These are phyloP conservation scores for Staphylotrichum tortipilum DNA, from an alignment of 495 filamentous ascomycete genomes.

Conservation along the genomic window DNA sequence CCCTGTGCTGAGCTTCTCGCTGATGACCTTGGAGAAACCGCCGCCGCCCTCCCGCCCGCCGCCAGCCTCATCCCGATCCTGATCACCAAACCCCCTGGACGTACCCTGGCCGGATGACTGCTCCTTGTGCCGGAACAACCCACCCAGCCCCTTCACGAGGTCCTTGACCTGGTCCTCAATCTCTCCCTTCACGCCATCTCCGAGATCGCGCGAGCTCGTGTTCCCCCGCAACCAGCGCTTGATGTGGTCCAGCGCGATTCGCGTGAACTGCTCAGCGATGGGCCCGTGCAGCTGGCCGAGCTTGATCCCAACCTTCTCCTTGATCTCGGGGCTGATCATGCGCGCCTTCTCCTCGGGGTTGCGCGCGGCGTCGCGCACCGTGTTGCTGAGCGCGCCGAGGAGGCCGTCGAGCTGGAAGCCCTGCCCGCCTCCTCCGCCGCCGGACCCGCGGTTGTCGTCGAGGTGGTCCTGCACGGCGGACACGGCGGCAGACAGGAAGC, in stretches of 20 bases:
- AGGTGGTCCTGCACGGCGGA: conserved; percentile 24
- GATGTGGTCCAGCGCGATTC: conserved; percentile 28
- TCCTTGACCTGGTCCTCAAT: conserved; percentile 32
- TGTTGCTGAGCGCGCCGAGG: conserved; percentile 26
- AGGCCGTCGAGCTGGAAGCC: conserved; percentile 26
- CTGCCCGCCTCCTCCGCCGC: conserved; percentile 14
- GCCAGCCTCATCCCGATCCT: conserved; percentile 10
- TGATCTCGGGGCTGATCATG: conserved; percentile 29
- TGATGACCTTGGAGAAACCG: conserved; percentile 30
- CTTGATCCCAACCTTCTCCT: conserved; percentile 22
- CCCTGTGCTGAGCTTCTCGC: conserved; percentile 29
- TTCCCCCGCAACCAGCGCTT: conserved; percentile 30
- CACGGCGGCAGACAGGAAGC: conserved; percentile 26
- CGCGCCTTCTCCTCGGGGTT: conserved; percentile 31
- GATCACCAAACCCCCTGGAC: conserved; percentile 15
- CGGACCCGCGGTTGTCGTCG: conserved; percentile 8
- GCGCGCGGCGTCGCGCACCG: conserved; percentile 24
- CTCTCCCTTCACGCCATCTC: conserved; percentile 28
- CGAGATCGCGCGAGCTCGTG: conserved; percentile 26
- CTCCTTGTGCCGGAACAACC: conserved; percentile 24
- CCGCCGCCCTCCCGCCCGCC: conserved; percentile 8
- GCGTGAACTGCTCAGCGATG: conserved; percentile 29
- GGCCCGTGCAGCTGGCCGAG: conserved; percentile 23
- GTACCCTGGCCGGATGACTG: conserved; percentile 9
- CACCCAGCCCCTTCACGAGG: conserved; percentile 27